These are phyloP conservation scores for Lepidopterella palustris DNA, from an alignment of 495 filamentous ascomycete species.

Conservation along the genomic window DNA sequence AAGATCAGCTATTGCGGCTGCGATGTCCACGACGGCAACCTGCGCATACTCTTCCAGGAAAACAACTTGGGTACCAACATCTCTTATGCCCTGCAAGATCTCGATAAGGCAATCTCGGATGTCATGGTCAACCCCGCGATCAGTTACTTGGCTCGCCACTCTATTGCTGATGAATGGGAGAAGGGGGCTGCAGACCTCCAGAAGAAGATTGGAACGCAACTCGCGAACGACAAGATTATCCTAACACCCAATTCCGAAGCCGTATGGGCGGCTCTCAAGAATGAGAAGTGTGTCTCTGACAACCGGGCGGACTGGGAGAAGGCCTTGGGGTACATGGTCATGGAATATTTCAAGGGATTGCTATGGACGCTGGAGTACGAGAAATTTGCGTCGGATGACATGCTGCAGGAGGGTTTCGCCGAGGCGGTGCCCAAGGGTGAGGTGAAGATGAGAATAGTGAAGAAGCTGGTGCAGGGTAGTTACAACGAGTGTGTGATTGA, in stretches of 20 bases:
- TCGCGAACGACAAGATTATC: constrained; percentile 30
- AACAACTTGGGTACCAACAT: constrained; percentile 43
- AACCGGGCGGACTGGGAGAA: constrained; percentile 13
- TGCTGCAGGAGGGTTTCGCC: constrained; percentile 29
- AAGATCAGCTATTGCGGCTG: constrained; percentile 43
- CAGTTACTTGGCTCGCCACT: constrained; percentile 41
- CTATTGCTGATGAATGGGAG: constrained; percentile 44
- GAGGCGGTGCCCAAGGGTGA: constrained; percentile 24
- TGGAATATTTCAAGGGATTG: constrained; percentile 16
- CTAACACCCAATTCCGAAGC: constrained; percentile 12
- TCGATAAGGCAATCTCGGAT: constrained; percentile 41
- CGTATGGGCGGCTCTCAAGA: constrained; percentile 11
- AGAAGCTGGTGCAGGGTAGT: constrained; percentile 12
- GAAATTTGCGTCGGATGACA: constrained; percentile 23
- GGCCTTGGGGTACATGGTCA: constrained; percentile 6
- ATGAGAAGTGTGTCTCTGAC: not conserved
- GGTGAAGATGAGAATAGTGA: constrained; percentile 21
- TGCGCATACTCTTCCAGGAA: constrained; percentile 44
- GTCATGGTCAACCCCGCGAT: constrained; percentile 35
- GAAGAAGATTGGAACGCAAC: constrained; percentile 35
- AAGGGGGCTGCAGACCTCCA: constrained; percentile 34
- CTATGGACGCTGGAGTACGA: constrained; percentile 12
- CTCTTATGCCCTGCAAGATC: constrained; percentile 33
- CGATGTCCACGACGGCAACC: constrained; percentile 42
- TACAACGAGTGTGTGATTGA: constrained; percentile 25